Evolutionary conservation across 2,329 filamentous ascomycete species (phyloP), one percentile per base, ranked within the genome.

Genomic region (Furcasterigmium sp.): DNA sequence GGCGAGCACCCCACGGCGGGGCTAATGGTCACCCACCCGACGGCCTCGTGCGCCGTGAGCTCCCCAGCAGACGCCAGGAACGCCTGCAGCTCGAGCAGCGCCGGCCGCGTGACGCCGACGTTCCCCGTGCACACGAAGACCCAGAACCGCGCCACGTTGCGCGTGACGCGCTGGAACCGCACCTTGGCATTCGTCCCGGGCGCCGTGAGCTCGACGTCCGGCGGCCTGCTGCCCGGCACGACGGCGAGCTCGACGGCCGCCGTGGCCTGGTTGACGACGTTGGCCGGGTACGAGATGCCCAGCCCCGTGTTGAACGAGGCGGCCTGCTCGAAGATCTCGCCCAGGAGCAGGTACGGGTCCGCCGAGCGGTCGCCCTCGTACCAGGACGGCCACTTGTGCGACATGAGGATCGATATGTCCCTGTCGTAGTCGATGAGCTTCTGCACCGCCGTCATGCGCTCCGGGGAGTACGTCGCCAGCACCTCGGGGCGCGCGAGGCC

Each of bases 241-340:
- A 69, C 53, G 8, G 48, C 40, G 5, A 49, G 34, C 8, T 45
- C 23, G 5, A 43, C 34, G 23, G 46, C 23, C 3, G 51, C 46
- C 3, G 46, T n/a, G n/a, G n/a, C 37, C 9, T 60, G 52, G 47
- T 75, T 80, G 7, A 80, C 56, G 2, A 65, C 50, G 26, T 78
- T 77, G 1, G 50, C 41, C 5, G 59, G 56, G 53, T 83, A 84
- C 35, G 69, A 68, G 8, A 80, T 80, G 4, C 78, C 79, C 8
- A 80, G 66, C 1, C 80, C 79, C 0, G 76, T 77, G 36, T 80
- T 83, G 56, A 84, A 83, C 3, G 73, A 69, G 15, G 80, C 70
- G 34, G 80, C 80, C 40, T 76, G 71, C 43, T 70, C 62, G 52
- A 84, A 79, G 48, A 82, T 75, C 25, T 69, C 62, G 0, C 73